These are phyloP conservation scores for Hibiscus tridactylites DNA, from an alignment of 345 rosid species.

Conservation along the genomic window DNA sequence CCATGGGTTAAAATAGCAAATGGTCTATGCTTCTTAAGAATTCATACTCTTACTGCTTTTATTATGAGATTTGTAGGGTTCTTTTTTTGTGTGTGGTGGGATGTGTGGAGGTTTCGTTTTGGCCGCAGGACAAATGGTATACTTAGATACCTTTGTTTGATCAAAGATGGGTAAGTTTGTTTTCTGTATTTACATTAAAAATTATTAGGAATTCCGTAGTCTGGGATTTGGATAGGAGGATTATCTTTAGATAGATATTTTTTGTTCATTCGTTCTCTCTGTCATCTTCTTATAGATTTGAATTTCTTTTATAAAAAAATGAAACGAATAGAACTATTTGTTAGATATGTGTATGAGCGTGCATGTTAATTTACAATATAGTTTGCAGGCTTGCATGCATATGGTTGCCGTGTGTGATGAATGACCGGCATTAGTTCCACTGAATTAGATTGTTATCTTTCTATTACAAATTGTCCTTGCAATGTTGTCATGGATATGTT, in stretches of 20 bases:
- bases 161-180: too few relatives aligned
- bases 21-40: slow-evolving; percentile 4
- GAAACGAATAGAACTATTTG: neutral
- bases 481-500: neutral
- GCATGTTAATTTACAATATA: neutral
- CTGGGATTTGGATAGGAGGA: neutral
- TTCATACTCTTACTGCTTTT: neutral
- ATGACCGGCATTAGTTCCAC: neutral
- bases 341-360: neutral
- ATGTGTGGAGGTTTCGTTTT: too few relatives aligned
- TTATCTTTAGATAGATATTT: neutral
- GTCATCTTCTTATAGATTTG: neutral
- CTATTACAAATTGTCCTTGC: neutral
- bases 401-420: neutral
- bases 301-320: neutral
- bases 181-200: neutral
- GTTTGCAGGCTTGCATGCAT: neutral
- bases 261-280: neutral
- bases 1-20: slow-evolving; percentile 4
- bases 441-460: too few relatives aligned
- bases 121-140: too few relatives aligned
- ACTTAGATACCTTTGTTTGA: too few relatives aligned
- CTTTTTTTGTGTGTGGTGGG: too few relatives aligned
- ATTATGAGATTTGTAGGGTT: neutral
- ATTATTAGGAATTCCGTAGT: neutral